These are phyloP conservation scores for Imleria badia DNA, from an alignment of 768 basidiomycete genomes.

Conservation along the genomic window DNA sequence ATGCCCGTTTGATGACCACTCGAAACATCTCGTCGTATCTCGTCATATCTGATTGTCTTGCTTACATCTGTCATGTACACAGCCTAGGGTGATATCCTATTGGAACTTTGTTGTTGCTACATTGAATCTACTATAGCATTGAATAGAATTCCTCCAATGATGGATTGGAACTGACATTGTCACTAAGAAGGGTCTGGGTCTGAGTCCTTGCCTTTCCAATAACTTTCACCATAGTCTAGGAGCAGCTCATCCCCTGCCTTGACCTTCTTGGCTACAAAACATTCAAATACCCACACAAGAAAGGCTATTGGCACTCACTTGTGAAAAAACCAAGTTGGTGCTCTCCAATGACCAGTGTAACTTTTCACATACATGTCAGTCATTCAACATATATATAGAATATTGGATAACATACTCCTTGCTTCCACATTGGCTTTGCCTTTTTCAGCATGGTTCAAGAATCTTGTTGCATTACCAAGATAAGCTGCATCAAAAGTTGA, in stretches of 20 bases:
- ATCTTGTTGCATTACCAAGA: conserved; percentile 46
- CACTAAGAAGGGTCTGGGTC: too few species aligned
- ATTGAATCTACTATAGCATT: background rate
- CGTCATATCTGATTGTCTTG: background rate
- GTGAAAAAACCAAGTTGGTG: conserved; percentile 38
- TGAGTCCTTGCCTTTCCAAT: conserved; percentile 17
- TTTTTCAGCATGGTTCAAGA: conserved; percentile 37
- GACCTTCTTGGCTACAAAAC: conserved; percentile 24
- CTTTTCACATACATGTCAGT: conserved; percentile 14
- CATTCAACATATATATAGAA: background rate
- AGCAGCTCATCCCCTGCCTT: conserved; percentile 35
- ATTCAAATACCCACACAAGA: background rate
- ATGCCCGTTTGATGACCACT: conserved; percentile 26
- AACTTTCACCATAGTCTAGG: conserved; percentile 34
- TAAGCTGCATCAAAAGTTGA: conserved; percentile 38
- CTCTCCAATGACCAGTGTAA: conserved; percentile 32
- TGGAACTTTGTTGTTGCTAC: background rate
- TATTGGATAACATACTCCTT: conserved; percentile 20
- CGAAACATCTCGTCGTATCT: background rate
- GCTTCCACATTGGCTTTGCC: conserved; percentile 22
- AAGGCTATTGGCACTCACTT: conserved; percentile 25
- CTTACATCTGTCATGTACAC: background rate
- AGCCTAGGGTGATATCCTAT: background rate
- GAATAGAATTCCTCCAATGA: background rate
- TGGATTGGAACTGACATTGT: too few species aligned